Conservation (phyloP, 805 yeast genomes). For the Nakazawaea sp. region DNA sequence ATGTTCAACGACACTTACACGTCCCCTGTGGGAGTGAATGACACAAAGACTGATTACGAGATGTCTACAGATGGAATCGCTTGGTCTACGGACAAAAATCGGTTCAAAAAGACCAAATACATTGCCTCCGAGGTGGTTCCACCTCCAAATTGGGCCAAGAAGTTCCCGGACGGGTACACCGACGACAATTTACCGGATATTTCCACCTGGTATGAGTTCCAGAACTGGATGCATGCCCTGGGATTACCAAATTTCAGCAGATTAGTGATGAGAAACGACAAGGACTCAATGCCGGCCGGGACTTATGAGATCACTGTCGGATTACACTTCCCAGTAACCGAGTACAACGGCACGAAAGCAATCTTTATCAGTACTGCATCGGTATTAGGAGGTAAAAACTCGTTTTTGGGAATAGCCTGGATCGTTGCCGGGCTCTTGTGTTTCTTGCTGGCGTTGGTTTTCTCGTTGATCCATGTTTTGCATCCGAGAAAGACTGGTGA, state of each 20-base stretch:
- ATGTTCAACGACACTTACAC: conserved; percentile 71
- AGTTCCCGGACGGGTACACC: conserved; percentile 69
- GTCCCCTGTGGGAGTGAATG: conserved; percentile 36
- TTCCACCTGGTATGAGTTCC: conserved; percentile 60
- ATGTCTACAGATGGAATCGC: conserved; percentile 54
- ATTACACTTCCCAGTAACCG: conserved; percentile 71
- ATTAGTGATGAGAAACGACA: conserved; percentile 55
- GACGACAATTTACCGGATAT: conserved; percentile 64
- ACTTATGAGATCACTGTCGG: conserved; percentile 61
- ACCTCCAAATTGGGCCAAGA: conserved; percentile 77
- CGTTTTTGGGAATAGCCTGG: conserved; percentile 68
- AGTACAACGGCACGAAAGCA: conserved; percentile 61
- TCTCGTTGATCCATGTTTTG: conserved; percentile 48
- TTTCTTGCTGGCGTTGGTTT: conserved; percentile 44
- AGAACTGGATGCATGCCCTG: conserved; percentile 84
- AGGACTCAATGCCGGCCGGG: conserved; percentile 48
- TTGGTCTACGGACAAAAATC: conserved; percentile 62
- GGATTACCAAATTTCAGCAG: conserved; percentile 66
- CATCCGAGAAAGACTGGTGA: conserved; percentile 72
- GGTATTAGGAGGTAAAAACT: conserved; percentile 70
- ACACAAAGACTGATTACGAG: conserved; percentile 33
- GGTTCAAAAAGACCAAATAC: conserved; percentile 61
- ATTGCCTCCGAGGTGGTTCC: conserved; percentile 59
- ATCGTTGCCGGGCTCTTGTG: conserved; percentile 71
- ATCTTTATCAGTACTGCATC: conserved; percentile 65